These are phyloP conservation scores for Coemansia sp. DNA, from an alignment of 192 early-diverging fungal species.

Conservation along the genomic window DNA sequence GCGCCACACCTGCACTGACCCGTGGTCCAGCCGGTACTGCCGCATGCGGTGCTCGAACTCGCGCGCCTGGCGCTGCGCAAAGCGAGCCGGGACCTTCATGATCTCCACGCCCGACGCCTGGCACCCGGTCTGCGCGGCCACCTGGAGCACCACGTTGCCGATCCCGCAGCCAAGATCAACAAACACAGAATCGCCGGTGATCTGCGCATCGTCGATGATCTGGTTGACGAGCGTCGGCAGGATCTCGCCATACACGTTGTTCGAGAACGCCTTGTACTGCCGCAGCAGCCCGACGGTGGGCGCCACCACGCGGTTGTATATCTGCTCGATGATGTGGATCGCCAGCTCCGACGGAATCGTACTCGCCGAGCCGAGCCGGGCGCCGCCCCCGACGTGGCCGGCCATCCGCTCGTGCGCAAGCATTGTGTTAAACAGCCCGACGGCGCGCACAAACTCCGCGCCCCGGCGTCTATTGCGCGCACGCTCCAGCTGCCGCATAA, in stretches of 20 bases:
- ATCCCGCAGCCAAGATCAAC: conserved; percentile 94
- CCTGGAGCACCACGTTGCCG: conserved; percentile 96
- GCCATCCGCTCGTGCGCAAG: conserved; percentile 42
- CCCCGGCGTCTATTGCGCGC: conserved; percentile 71
- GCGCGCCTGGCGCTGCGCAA: conserved; percentile 73
- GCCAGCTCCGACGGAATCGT: conserved; percentile 67
- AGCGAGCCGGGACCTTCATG: conserved; percentile 78
- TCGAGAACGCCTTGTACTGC: conserved; percentile 84
- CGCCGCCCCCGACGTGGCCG: conserved; percentile 22
- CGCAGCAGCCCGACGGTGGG: conserved; percentile 72
- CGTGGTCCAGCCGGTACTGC: conserved; percentile 63
- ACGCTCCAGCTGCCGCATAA: conserved; percentile 74
- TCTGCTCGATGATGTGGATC: conserved; percentile 82
- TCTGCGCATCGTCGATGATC: conserved; percentile 70
- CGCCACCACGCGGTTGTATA: conserved; percentile 85
- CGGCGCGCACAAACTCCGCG: conserved; percentile 64
- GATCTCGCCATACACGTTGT: conserved; percentile 98
- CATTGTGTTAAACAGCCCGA: conserved; percentile 75
- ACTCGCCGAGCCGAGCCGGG: conserved; percentile 16
- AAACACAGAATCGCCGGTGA: conserved; percentile 74
- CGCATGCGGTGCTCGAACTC: conserved; percentile 86
- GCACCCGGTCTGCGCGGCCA: conserved; percentile 86
- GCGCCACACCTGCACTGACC: conserved; percentile 66
- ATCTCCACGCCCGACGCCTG: conserved; percentile 87
- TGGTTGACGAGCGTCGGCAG: conserved; percentile 79